phyloP scores from a whole-genome alignment of 1,139 yeast genomes.

The Pneumocystis murina region DNA sequence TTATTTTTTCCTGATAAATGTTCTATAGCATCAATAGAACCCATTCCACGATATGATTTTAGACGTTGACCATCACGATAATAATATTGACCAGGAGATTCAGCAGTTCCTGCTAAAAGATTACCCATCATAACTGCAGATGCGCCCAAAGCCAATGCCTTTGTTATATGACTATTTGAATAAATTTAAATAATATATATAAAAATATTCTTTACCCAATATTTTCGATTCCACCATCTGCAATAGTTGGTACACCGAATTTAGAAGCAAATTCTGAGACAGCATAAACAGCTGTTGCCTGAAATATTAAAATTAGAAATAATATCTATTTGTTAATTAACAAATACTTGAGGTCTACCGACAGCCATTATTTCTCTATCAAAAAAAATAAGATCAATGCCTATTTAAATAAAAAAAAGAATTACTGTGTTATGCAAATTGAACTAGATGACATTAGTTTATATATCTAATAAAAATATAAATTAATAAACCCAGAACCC shows the following conservation, averaged over 20 bases:
- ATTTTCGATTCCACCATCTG: constrained; percentile 98
- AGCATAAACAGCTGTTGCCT: constrained; percentile 89
- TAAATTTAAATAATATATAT: neutral
- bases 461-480: constrained; percentile 27
- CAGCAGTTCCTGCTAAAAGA: constrained; percentile 94
- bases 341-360: constrained; percentile 69
- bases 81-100: constrained; percentile 96
- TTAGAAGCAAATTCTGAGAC: constrained; percentile 77
- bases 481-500: constrained; percentile 88
- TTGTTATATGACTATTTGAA: constrained; percentile 60
- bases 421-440: neutral
- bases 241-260: constrained; percentile 92
- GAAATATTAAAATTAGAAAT: neutral
- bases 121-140: constrained; percentile 99
- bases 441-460: neutral
- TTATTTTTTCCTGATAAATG: constrained; percentile 45
- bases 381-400: constrained; percentile 29
- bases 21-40: constrained; percentile 98
- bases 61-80: constrained; percentile 96
- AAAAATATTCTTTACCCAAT: constrained; percentile 32
- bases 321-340: neutral
- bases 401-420: neutral
- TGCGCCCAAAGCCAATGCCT: constrained; percentile 94
- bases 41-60: constrained; percentile 98
- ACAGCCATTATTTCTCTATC: constrained; percentile 99